Base-by-base conservation (phyloP, 75 land plant genomes). In the Cupressus sempervirens region DNA sequence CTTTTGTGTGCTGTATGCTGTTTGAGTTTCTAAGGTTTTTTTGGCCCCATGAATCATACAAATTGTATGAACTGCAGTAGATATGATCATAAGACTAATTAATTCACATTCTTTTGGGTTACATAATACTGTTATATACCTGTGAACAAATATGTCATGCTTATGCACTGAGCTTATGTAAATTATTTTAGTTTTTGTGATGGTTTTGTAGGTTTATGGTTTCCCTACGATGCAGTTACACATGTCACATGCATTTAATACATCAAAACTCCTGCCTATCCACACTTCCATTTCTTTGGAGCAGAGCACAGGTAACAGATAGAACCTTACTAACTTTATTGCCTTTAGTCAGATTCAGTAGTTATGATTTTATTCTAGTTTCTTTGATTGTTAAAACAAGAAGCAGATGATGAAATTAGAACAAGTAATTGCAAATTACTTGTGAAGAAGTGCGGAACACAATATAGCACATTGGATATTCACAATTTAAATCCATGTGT, bases 281-380 rank as follows among this genome's bases (percentile, higher is more conserved):
- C 43, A 79, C 40, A 10, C 81, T 2, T 43, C n/a, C 30, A 7
- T 23, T 79, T 79, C 50, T 43, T 26, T 30, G n/a, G 30, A 43
- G 46, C 46, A 43, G 81, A 79, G 50, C 45, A 79, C 46, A 43
- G 81, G 81, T 79, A 43, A 79, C 26, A 43, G 12, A 26, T 79
- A 40, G 48, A 23, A 43, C 30, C 50, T 26, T 79, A 16, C 26
- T 43, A 26, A 9, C 0, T 79, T 43, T 23, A 10, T 26, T 41
- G 12, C 45, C 50, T 79, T 75, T 23, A 76, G 43, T 12, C 26
- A 79, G 40, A 79, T 38, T 43, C n/a, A 79, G 8, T 79, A 23
- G 48, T 23, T 43, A 43, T 18, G 9, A 41, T 79, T 26, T 79
- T 11, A 79, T 43, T 41, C 38, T 75, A 9, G 81, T 40, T 45